phyloP scores from a whole-genome alignment of 192 early-diverging fungal species.

The Umbelopsis vinacea region DNA sequence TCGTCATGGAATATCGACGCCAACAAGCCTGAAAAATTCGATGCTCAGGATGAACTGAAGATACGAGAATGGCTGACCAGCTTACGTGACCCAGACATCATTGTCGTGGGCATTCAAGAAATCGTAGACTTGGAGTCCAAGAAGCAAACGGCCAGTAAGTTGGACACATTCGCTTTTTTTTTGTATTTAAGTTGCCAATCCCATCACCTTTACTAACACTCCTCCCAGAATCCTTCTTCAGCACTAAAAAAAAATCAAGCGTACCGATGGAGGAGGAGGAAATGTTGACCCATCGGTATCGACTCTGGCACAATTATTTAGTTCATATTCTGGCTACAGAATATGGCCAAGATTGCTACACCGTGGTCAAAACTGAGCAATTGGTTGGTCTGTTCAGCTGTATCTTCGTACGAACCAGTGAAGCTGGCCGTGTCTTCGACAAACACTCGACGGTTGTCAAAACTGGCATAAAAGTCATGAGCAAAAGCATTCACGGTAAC shows the following conservation, averaged over 20 bases:
- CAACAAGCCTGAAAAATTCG: constrained; percentile 80
- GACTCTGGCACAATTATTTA: constrained; percentile 83
- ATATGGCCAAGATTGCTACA: constrained; percentile 59
- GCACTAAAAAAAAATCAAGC: constrained; percentile 60
- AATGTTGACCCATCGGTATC: constrained; percentile 71
- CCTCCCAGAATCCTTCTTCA: constrained; percentile 54
- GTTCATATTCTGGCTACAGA: constrained; percentile 59
- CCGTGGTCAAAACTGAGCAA: constrained; percentile 72
- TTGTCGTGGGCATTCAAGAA: constrained; percentile 86
- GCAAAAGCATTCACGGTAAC: constrained; percentile 78
- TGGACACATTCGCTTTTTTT: constrained; percentile 7
- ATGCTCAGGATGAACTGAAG: constrained; percentile 55
- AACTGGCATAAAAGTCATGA: constrained; percentile 83
- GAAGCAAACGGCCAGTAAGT: constrained; percentile 77
- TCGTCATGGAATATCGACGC: constrained; percentile 96
- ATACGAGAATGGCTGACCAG: constrained; percentile 51
- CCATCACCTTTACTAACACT: neutral
- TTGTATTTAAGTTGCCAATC: neutral
- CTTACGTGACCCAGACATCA: constrained; percentile 71
- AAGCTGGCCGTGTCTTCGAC: constrained; percentile 55
- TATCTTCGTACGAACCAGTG: constrained; percentile 75
- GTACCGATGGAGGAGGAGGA: constrained; percentile 53
- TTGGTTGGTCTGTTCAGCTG: constrained; percentile 92
- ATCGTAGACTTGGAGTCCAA: constrained; percentile 84
- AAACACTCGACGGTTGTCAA: constrained; percentile 78